Evolutionary conservation across 1,284 basidiomycete genomes (phyloP).

Genomic region (Ceratobasidium sp.): DNA sequence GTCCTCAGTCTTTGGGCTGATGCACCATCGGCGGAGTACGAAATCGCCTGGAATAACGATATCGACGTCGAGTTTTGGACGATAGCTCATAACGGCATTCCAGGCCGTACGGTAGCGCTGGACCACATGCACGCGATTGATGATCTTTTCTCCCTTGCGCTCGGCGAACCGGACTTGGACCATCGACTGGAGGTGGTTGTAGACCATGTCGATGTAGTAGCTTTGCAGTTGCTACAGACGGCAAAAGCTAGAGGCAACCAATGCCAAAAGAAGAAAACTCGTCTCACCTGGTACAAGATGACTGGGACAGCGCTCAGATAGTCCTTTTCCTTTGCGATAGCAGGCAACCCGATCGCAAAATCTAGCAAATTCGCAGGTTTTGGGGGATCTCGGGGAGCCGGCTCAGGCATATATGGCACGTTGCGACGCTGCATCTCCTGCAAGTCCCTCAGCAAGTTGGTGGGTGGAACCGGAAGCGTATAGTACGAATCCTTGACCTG

Average conservation of each 20-base stretch:
- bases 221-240: neutral
- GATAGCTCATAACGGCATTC: neutral
- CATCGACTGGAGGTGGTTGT: neutral
- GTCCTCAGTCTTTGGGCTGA: neutral
- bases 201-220: neutral
- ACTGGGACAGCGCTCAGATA: neutral
- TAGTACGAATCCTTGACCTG: neutral
- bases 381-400: neutral
- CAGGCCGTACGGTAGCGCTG: neutral
- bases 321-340: neutral
- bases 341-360: neutral
- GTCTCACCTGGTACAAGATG: constrained; percentile 1
- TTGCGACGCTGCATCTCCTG: neutral
- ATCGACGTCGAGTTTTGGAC: constrained; percentile 26
- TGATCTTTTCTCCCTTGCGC: neutral
- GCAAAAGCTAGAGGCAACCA: neutral
- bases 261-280: no score
- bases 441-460: neutral
- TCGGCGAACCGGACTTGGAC: constrained; percentile 29
- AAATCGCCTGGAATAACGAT: constrained; percentile 16
- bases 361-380: neutral
- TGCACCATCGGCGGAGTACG: constrained; percentile 14
- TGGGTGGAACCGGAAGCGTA: neutral
- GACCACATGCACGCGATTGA: constrained; percentile 18
- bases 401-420: neutral